These are phyloP conservation scores for Pseudonectria buxi DNA, from an alignment of 2,329 filamentous ascomycete species.

Conservation along the genomic window DNA sequence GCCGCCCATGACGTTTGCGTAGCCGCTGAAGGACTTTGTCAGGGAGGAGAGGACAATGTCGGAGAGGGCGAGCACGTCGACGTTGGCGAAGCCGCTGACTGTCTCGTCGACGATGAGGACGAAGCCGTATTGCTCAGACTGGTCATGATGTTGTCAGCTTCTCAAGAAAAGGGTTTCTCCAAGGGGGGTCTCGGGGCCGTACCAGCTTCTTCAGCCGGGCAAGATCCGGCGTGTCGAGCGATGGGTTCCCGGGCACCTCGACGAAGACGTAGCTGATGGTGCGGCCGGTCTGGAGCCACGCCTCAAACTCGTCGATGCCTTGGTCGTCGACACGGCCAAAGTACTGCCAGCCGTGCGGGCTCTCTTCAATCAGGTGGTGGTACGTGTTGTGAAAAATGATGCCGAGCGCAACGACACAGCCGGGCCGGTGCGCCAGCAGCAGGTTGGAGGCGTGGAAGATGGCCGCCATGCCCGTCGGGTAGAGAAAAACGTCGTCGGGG, in stretches of 20 bases:
- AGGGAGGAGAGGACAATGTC: conserved; percentile 47
- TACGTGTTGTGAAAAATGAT: conserved; percentile 46
- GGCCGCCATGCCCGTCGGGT: conserved; percentile 47
- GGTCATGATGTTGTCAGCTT: background rate
- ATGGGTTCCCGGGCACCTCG: conserved; percentile 37
- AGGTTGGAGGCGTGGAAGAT: conserved; percentile 38
- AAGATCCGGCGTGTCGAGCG: conserved; percentile 27
- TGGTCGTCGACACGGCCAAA: conserved; percentile 37
- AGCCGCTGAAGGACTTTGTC: conserved; percentile 54
- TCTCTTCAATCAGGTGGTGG: conserved; percentile 40
- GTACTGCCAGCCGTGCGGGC: conserved; percentile 37
- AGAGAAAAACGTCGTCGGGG: conserved; percentile 42
- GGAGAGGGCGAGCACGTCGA: conserved; percentile 41
- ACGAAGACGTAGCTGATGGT: conserved; percentile 40
- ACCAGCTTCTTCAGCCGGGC: conserved; percentile 32
- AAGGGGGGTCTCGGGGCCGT: too few relatives aligned
- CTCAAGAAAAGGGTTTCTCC: too few relatives aligned
- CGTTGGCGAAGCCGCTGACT: conserved; percentile 39
- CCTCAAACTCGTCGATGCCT: conserved; percentile 38
- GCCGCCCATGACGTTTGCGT: conserved; percentile 49
- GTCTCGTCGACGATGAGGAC: conserved; percentile 44
- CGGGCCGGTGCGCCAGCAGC: conserved; percentile 27
- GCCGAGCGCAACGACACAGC: conserved; percentile 39
- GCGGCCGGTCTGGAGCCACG: conserved; percentile 34
- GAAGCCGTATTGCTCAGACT: conserved; percentile 38